Evolutionary conservation across 2,329 filamentous ascomycete genomes (phyloP).

Genomic region (Dothideomycetidae sp.): DNA sequence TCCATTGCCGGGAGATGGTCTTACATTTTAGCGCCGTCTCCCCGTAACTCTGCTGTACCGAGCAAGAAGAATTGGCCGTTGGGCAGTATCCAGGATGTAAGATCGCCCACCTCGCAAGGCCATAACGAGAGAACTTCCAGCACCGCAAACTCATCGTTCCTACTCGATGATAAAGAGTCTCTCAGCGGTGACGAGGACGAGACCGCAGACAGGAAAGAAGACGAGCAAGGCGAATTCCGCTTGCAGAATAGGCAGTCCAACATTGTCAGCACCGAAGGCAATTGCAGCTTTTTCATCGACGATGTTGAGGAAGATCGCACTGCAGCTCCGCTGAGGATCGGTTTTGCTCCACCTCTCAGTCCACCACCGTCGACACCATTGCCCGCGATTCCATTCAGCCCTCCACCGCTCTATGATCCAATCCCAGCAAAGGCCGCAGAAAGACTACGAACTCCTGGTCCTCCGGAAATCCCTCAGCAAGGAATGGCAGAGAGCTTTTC

Average conservation of each 20-base stretch:
- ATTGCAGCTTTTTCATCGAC: slow-evolving; percentile 37
- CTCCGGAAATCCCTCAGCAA: too few species aligned
- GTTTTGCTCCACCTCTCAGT: slow-evolving; percentile 5
- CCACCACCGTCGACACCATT: slow-evolving; percentile 8
- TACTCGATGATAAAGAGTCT: slow-evolving; percentile 40
- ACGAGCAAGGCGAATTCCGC: too few species aligned
- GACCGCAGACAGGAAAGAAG: slow-evolving; percentile 20
- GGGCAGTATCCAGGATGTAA: neutral
- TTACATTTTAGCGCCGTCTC: slow-evolving; percentile 1
- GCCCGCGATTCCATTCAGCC: slow-evolving; percentile 3
- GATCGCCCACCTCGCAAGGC: neutral
- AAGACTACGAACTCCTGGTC: slow-evolving; percentile 2
- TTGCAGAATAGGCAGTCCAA: too few species aligned
- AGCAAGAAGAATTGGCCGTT: slow-evolving; percentile 8
- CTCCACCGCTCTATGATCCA: slow-evolving; percentile 6
- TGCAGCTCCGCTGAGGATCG: slow-evolving; percentile 11
- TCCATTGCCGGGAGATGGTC: slow-evolving; percentile 5
- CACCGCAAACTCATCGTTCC: slow-evolving; percentile 30
- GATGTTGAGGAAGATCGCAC: slow-evolving; percentile 25
- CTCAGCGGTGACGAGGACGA: slow-evolving; percentile 35
- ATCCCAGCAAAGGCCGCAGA: slow-evolving; percentile 6
- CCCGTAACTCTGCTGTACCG: slow-evolving; percentile 1
- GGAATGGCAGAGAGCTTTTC: too few species aligned
- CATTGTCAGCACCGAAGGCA: slow-evolving; percentile 17
- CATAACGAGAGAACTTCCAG: slow-evolving; percentile 6